Base-by-base conservation (phyloP, 306 rosid genomes). In the Trifolium subterraneum region DNA sequence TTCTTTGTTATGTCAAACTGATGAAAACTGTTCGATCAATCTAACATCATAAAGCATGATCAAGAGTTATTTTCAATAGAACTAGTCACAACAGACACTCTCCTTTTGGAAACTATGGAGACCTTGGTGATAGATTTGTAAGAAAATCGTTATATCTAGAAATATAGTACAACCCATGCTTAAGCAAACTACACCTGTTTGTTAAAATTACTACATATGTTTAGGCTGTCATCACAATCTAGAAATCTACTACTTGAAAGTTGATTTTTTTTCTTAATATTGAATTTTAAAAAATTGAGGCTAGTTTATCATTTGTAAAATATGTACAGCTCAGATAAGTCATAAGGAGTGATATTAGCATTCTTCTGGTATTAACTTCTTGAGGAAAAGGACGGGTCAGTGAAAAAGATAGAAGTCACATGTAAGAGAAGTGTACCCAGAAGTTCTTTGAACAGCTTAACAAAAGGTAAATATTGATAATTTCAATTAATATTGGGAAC, bases 21-120 rank as follows among this genome's bases (percentile, higher is more conserved):
- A 66, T 60, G 62, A 45, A 64, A 48, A 55, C 78, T 79, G 42
- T 44, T 72, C 63, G 36, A 74, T 54, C 74, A 73, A 75, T 33
- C 64, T n/a, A 72, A 39, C 55, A 60, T 71, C 70, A 59, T 36
- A 75, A 7, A 78, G 59, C 18, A 16, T 13, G 51, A 51, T 19
- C 38, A 27, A 31, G 50, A 48, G 45, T 41, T 38, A 51, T 8
- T 52, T 65, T 75, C 13, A 67, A 39, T 41, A n/a, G n/a, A n/a
- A n/a, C n/a, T n/a, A n/a, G n/a, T n/a, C 69, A 60, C 58, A 58
- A 47, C 60, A 39, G 64, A 70, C 35, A 71, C 68, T 68, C 67
- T 72, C 6, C 5, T 56, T 73, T 73, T 22, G 31, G 50, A 51
- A 73, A 59, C 10, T 23, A 62, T 59, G 16, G 18, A 69, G 4